Base-by-base conservation (phyloP, 2,329 filamentous ascomycete species). In the Nannizziopsis barbatae region DNA sequence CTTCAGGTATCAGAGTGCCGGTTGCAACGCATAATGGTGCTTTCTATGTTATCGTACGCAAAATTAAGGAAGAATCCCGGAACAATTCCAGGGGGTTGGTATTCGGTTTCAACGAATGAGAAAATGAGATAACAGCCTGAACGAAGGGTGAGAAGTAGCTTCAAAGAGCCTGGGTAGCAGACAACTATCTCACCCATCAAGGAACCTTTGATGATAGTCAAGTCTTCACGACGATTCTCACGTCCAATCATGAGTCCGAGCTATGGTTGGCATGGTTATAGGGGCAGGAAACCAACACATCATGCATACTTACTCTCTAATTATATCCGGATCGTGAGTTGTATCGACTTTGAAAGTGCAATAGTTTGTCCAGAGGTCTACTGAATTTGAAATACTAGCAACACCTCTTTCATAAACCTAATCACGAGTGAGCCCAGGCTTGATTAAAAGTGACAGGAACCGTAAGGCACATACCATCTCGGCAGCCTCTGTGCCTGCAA, bases 301-400 rank as follows among this genome's bases (percentile, higher is more conserved):
- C 32, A 17, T 47, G 18, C 70, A 73, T 77, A 96, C 92, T 96
- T 95, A 98, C 92, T 96, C 92, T 94, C 92, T 83, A 73, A 95
- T 93, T 69, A 93, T 77, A 65, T 93, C 86, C 60, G 86, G 79
- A 65, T 94, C 88, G 71, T 98, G 92, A 58, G 86, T 92, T 50
- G 92, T 96, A 66, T 96, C 88, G 72, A 92, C 88, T 69, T 96
- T 96, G 79, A 96, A 96, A 61, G 82, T 79, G 73, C 90, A 96
- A 72, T 95, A 98, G 61, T 94, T 89, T 46, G 87, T 85, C 92
- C 92, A 98, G 52, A 98, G 75, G 65, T 98, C 92, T 60, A 95
- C 89, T 32, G 90, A 96, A 63, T 86, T 87, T 49, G 84, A 83
- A 61, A 96, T 88, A 69, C 87, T 92, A 38, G 89, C 87, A 60